Base-by-base conservation (phyloP, 148 eudicot species). In the Dysphania ambrosioides region DNA sequence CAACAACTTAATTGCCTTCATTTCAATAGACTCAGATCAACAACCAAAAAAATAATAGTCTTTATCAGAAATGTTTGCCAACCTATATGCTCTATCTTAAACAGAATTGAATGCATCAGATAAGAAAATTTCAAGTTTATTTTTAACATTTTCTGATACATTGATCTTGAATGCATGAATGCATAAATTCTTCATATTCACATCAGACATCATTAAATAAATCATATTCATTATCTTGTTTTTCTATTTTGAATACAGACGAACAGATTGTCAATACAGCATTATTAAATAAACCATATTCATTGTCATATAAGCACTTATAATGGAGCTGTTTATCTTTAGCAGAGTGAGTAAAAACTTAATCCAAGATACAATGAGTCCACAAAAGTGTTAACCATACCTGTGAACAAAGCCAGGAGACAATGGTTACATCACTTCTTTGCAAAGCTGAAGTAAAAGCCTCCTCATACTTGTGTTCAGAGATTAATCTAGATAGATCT, bases 341-440 rank as follows among this genome's bases (percentile, higher is more conserved):
- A 21, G 19, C 68, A 34, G 6, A 18, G 36, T 61, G 68, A 19
- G 11, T 26, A 32, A 34, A 34, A 21, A 19, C 42, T 32, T 64
- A 0, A 42, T 32, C 42, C 27, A 24, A 64, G 36, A 11, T 32
- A 29, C 3, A 71, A n/a, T n/a, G n/a, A n/a, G n/a, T 29, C 36
- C 47, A 49, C 12, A 16, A 27, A 3, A 15, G 53, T 27, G 62
- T 27, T 44, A 66, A 60, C 55, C 71, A 40, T 89, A 92, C 99
- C 99, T 96, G 97, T 71, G 93, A 88, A 80, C 99, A 92, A 81
- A 96, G 81, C 97, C 99, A 95, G 32, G 99, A 90, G 34, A 95
- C 99, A 26, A 92, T 92, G 40, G 77, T 79, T 73, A 95, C 97
- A 69, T 95, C 97, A 83, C 96, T 95, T 77, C 93, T 92, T 72